These are phyloP conservation scores for Kodamaea derodonti DNA, from an alignment of 1,139 yeast species.

Conservation along the genomic window DNA sequence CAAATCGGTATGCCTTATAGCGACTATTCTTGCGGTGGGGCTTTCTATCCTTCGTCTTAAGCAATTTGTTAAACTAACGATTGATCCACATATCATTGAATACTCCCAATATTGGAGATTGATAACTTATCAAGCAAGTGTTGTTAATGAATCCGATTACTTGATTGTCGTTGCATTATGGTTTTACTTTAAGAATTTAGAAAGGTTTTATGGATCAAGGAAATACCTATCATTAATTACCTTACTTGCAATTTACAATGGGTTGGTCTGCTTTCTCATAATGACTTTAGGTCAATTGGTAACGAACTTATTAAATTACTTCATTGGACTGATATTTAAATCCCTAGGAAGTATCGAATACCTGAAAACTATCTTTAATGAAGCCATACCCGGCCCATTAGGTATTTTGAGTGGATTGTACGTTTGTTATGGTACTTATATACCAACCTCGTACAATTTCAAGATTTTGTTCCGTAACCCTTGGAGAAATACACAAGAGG, in stretches of 20 bases:
- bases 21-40: constrained; percentile 45
- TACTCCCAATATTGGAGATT: constrained; percentile 72
- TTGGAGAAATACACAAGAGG: constrained; percentile 1
- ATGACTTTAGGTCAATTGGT: constrained; percentile 38
- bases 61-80: constrained; percentile 48
- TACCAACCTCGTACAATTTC: constrained; percentile 62
- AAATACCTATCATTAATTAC: constrained; percentile 45
- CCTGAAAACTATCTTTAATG: constrained; percentile 31
- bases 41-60: constrained; percentile 57
- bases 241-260: constrained; percentile 34
- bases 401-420: constrained; percentile 58
- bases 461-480: constrained; percentile 39
- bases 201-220: constrained; percentile 60
- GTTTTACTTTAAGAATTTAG: constrained; percentile 60
- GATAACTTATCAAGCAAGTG: constrained; percentile 51
- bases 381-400: constrained; percentile 56
- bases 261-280: constrained; percentile 27
- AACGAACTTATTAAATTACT: constrained; percentile 28
- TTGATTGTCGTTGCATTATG: constrained; percentile 48
- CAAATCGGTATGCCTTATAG: constrained; percentile 35
- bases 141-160: constrained; percentile 64
- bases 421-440: constrained; percentile 50
- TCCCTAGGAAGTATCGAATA: constrained; percentile 11
- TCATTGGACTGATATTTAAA: constrained; percentile 11
- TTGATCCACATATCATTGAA: constrained; percentile 56